A percentile compares a stretch with the other conserved stretches of the same genome.
phyloP scores from a whole-genome alignment of 257 asterid species.

The Nicotiana paniculata region DNA sequence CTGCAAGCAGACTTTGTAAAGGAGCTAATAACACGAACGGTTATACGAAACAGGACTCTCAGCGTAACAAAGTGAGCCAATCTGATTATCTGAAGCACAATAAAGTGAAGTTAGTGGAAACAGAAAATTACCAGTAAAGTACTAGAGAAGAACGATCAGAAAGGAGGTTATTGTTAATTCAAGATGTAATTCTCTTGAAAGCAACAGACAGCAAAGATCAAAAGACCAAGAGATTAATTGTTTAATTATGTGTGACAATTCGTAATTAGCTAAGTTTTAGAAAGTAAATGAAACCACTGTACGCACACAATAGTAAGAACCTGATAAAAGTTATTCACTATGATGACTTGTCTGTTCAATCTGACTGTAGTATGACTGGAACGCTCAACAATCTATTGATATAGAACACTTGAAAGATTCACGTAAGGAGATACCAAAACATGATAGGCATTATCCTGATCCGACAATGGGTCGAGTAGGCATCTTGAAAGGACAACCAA shows the following conservation, averaged over 20 bases:
- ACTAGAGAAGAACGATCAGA: neutral
- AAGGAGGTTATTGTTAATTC: neutral
- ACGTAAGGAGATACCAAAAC: neutral
- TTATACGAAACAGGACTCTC: slow-evolving; percentile 4
- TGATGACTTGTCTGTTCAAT: neutral
- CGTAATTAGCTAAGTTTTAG: neutral
- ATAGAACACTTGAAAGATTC: neutral
- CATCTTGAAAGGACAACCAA: neutral
- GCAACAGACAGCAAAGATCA: neutral
- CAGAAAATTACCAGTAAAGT: neutral
- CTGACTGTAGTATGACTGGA: neutral
- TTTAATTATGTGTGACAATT: neutral
- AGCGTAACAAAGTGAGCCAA: neutral
- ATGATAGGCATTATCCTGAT: neutral
- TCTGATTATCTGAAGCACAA: slow-evolving; percentile 1
- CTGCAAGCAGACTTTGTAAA: neutral
- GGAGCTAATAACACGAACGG: neutral
- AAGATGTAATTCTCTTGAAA: neutral
- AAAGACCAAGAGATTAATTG: neutral
- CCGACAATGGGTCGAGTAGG: neutral
- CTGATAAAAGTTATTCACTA: neutral
- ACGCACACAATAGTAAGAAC: neutral
- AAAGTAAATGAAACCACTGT: neutral
- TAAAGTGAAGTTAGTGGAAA: neutral
- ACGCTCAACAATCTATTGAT: neutral